Evolutionary conservation across 108 stramenopile genomes (phyloP).

Genomic region (Hondaea fermentalgiana): DNA sequence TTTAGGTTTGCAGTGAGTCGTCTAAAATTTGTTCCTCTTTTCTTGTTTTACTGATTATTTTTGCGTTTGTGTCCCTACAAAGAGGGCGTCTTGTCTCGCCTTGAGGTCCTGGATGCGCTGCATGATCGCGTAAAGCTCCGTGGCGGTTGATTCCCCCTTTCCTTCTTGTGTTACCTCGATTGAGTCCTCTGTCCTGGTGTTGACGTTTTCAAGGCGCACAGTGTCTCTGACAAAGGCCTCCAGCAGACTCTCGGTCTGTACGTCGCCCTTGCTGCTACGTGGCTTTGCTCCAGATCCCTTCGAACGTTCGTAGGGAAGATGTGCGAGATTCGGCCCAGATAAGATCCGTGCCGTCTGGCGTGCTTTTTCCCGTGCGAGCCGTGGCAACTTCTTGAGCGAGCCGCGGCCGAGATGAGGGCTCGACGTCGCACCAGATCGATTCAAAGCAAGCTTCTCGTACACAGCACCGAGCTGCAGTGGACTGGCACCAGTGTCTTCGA

Average conservation of each 20-base stretch:
- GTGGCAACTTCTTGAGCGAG: background rate
- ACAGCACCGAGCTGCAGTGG: background rate
- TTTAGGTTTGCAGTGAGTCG: background rate
- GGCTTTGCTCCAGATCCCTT: too few species aligned
- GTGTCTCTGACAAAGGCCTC: too few species aligned
- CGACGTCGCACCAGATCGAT: background rate
- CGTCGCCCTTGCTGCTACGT: too few species aligned
- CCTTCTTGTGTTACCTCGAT: background rate
- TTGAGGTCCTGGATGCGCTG: background rate
- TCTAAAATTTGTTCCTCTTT: background rate
- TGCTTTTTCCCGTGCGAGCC: background rate
- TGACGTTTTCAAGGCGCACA: too few species aligned
- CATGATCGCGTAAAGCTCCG: background rate
- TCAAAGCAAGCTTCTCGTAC: background rate
- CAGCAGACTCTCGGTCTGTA: too few species aligned
- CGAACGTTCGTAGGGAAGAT: background rate
- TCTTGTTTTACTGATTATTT: background rate
- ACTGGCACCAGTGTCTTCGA: background rate
- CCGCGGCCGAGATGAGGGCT: background rate
- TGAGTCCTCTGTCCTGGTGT: background rate
- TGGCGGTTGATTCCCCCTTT: background rate
- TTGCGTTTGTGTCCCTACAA: background rate
- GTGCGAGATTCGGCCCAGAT: background rate
- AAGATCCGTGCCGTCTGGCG: background rate
- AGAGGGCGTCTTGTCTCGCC: background rate